These are phyloP conservation scores for Postia placenta DNA, from an alignment of 768 basidiomycete species.

Conservation along the genomic window DNA sequence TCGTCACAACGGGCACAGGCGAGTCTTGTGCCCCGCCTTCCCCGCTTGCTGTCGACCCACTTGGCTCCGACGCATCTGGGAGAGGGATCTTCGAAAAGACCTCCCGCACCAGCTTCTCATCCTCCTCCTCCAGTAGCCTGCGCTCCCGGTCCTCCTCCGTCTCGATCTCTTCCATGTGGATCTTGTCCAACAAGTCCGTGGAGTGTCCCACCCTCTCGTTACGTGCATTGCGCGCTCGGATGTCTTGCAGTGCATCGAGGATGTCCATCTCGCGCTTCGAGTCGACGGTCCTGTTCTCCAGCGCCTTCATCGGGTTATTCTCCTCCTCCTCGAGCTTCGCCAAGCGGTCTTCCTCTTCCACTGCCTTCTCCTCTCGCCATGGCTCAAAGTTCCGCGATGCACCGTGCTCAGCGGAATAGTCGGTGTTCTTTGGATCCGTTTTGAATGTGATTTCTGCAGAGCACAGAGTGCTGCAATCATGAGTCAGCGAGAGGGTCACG, in stretches of 20 bases:
- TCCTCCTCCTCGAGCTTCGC: slow-evolving; percentile 87
- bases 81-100: slow-evolving; percentile 75
- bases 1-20: slow-evolving; percentile 42
- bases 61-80: slow-evolving; percentile 19
- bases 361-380: slow-evolving; percentile 80
- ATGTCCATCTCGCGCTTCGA: slow-evolving; percentile 98
- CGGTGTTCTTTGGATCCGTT: slow-evolving; percentile 97
- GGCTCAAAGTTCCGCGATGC: slow-evolving; percentile 98
- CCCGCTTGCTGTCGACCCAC: slow-evolving; percentile 5
- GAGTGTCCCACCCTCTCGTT: slow-evolving; percentile 81
- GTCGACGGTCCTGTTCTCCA: slow-evolving; percentile 89
- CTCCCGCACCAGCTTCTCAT: slow-evolving; percentile 82
- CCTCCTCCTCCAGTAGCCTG: slow-evolving; percentile 78
- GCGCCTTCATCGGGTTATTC: slow-evolving; percentile 94
- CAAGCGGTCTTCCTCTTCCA: slow-evolving; percentile 78
- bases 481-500: not conserved
- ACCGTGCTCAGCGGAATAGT: slow-evolving; percentile 91
- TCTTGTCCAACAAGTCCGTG: slow-evolving; percentile 59
- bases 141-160: slow-evolving; percentile 69
- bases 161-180: slow-evolving; percentile 65
- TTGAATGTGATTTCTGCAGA: slow-evolving; percentile 99
- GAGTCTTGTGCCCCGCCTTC: slow-evolving; percentile 21
- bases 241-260: slow-evolving; percentile 91
- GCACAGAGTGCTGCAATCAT: slow-evolving; percentile 68
- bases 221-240: slow-evolving; percentile 78